Conservation (phyloP, 2,329 filamentous ascomycete genomes). For the Ophiostoma australiae region DNA sequence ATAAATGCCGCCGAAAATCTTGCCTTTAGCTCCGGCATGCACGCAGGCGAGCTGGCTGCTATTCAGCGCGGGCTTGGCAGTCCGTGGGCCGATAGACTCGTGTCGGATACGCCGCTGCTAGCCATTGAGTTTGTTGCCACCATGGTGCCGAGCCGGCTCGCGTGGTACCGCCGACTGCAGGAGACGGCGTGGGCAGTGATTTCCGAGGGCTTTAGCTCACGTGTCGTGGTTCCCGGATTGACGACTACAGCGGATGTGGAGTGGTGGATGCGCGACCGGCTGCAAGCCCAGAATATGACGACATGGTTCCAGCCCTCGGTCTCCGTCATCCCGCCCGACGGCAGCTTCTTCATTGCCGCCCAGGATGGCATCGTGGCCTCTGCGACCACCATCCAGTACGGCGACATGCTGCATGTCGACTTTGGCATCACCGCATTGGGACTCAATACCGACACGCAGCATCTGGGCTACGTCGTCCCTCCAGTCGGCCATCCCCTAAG, state of each 20-base stretch:
- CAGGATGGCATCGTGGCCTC: conserved; percentile 22
- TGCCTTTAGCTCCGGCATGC: conserved; percentile 45
- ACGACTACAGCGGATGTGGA: conserved; percentile 45
- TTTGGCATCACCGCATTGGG: conserved; percentile 36
- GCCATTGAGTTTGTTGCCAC: conserved; percentile 44
- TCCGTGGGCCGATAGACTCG: conserved; percentile 39
- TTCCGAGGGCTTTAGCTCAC: conserved; percentile 61
- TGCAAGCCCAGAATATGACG: conserved; percentile 46
- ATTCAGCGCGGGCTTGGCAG: conserved; percentile 37
- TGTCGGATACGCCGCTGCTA: conserved; percentile 41
- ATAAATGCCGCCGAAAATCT: conserved; percentile 44
- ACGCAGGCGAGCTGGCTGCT: conserved; percentile 43
- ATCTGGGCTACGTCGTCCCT: conserved; percentile 45
- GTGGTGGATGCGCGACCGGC: conserved; percentile 49
- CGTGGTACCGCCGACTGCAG: conserved; percentile 44
- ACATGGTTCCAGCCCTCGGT: conserved; percentile 50
- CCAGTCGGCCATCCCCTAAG: conserved; percentile 35
- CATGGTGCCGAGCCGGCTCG: conserved; percentile 39
- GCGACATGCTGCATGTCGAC: conserved; percentile 47
- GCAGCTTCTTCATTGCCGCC: not conserved
- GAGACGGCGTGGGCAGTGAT: conserved; percentile 62
- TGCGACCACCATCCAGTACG: conserved; percentile 37
- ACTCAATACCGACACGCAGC: conserved; percentile 39
- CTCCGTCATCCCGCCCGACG: conserved; percentile 37
- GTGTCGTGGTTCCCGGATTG: conserved; percentile 39